Evolutionary conservation across 2,329 filamentous ascomycete species (phyloP), one percentile per base, ranked within the genome.

Genomic region (Rutstroemia sp.): DNA sequence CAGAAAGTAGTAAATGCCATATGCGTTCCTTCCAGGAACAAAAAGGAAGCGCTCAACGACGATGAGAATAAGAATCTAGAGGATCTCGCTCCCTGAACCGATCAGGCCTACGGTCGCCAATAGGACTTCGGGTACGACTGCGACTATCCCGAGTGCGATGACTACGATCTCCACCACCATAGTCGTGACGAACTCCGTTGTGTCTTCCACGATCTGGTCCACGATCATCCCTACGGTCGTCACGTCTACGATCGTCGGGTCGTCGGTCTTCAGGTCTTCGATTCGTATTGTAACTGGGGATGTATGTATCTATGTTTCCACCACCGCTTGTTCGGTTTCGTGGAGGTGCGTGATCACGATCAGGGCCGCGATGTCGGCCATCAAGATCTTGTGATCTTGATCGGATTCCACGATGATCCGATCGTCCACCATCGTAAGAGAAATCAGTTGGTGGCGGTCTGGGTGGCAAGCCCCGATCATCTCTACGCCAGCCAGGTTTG

Each of bases 281-380:
- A 19, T 75, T 74, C 3, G 69, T 63, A 19, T 72, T 68, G 52
- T 79, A 79, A 45, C 71, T 73, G 9, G 77, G 77, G 21, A 79
- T 77, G 60, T 79, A 79, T 0, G 77, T 78, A 62, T 79, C 77
- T 6, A 75, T 67, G 50, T 72, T 61, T 7, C 63, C 58, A 48
- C 45, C 59, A 10, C 58, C 65, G n/a, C 45, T 21, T 18, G 38
- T 49, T 61, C 65, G 62, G 18, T 51, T 63, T 52, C 65, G 61
- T 19, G 64, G 63, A 58, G 62, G 60, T 14, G 53, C 19, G 21
- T 46, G 48, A 45, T 49, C 49, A 39, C 52, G 52, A 27, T 55
- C 58, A 34, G 58, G 55, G 42, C 59, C 59, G 25, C 61, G 66
- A n/a, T 45, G 42, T 23, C 53, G 53, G 7, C 53, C 46, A 54